These are phyloP conservation scores for Inga oerstediana DNA, from an alignment of 306 rosid genomes.

Conservation along the genomic window DNA sequence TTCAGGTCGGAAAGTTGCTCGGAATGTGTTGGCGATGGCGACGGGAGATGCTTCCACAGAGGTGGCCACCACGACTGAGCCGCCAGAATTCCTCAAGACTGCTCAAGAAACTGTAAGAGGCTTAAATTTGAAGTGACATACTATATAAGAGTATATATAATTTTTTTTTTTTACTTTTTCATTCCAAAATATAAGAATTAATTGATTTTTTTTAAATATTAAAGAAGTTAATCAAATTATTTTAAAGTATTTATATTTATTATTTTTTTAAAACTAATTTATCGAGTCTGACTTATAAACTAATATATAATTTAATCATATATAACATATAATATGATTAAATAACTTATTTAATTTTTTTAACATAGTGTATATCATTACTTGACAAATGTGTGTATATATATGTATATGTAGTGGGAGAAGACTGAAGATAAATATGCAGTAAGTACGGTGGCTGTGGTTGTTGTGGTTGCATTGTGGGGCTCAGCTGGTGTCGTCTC, in stretches of 20 bases:
- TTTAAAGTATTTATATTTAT: too few species aligned
- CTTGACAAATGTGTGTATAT: not conserved
- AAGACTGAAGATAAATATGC: slow-evolving; percentile 95
- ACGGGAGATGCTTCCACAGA: slow-evolving; percentile 91
- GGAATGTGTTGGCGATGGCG: slow-evolving; percentile 87
- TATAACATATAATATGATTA: too few species aligned
- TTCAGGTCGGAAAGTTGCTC: slow-evolving; percentile 71
- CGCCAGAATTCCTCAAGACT: slow-evolving; percentile 70
- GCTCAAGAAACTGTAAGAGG: slow-evolving; percentile 64
- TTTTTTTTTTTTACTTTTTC: too few species aligned
- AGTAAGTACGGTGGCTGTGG: slow-evolving; percentile 68
- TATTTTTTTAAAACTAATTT: too few species aligned
- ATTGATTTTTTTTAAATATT: too few species aligned
- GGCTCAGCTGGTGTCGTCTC: slow-evolving; percentile 74
- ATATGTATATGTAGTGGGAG: slow-evolving; percentile 58
- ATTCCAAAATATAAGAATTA: too few species aligned
- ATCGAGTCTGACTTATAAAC: too few species aligned
- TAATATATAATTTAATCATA: too few species aligned
- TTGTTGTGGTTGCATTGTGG: slow-evolving; percentile 66
- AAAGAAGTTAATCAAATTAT: too few species aligned
- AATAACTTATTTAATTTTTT: too few species aligned
- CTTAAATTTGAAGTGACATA: not conserved
- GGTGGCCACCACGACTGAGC: slow-evolving; percentile 60
- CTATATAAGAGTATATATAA: too few species aligned
- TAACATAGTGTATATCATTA: not conserved